Conservation (phyloP, 2,329 filamentous ascomycete species). For the Ustilaginoidea virens region DNA sequence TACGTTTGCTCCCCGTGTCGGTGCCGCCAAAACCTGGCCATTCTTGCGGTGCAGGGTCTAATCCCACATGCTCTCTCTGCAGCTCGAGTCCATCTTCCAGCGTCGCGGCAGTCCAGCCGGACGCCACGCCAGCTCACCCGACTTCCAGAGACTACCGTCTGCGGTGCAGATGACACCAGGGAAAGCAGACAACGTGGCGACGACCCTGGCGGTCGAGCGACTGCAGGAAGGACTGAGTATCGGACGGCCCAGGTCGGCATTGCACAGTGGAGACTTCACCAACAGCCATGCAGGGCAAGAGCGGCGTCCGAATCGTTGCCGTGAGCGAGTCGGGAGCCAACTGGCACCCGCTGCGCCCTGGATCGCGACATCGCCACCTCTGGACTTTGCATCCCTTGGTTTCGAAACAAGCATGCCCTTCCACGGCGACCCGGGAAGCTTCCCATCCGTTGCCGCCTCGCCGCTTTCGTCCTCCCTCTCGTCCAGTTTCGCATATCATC, state of each 20-base stretch:
- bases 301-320: constrained; percentile 2
- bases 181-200: constrained; percentile 15
- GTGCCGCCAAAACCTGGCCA: too few species aligned
- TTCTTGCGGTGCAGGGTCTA: too few species aligned
- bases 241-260: constrained; percentile 65
- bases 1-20: too few species aligned
- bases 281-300: constrained; percentile 14
- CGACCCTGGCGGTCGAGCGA: constrained; percentile 20
- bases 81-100: constrained; percentile 24
- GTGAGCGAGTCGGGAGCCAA: constrained; percentile 1
- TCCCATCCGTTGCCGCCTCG: constrained; percentile 31
- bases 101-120: constrained; percentile 8
- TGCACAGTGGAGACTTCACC: constrained; percentile 54
- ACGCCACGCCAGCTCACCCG: constrained; percentile 19
- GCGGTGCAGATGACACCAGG: constrained; percentile 33
- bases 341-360: constrained; percentile 18
- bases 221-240: constrained; percentile 47
- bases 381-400: constrained; percentile 31
- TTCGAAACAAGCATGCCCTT: constrained; percentile 20
- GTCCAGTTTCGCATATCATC: constrained; percentile 68
- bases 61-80: too few species aligned
- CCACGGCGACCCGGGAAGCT: constrained; percentile 19
- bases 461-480: constrained; percentile 58
- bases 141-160: constrained; percentile 26
- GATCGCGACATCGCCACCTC: constrained; percentile 40